Conservation (phyloP, 2,329 filamentous ascomycete genomes). For the Neonectria coccinea region DNA sequence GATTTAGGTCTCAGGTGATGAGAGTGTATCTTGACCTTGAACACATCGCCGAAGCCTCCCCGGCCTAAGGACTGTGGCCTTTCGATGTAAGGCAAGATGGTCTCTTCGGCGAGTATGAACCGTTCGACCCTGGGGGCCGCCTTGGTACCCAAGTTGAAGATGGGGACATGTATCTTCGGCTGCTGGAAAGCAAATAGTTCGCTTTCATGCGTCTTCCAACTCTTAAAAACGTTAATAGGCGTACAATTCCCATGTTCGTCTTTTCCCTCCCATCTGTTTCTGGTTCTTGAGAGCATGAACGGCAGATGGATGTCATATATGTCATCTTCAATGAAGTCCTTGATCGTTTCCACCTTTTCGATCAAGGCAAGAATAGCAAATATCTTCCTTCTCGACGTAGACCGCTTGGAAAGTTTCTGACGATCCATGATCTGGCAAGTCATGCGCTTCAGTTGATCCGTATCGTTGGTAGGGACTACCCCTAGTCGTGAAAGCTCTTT, state of each 20-base stretch:
- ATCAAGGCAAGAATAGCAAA: not conserved
- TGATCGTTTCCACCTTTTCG: not conserved
- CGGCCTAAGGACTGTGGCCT: not conserved
- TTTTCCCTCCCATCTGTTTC: not conserved
- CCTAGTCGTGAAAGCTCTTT: not conserved
- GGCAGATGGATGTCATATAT: slow-evolving; percentile 20
- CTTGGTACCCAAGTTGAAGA: not conserved
- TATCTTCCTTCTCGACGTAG: not conserved
- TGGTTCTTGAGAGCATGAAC: slow-evolving; percentile 1
- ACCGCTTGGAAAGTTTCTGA: not conserved
- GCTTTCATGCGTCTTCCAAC: not conserved
- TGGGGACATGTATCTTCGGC: not conserved
- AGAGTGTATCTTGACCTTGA: not conserved
- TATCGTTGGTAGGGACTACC: not conserved
- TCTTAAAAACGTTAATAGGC: not conserved
- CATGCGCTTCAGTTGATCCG: not conserved
- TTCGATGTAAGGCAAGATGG: not conserved
- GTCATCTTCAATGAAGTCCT: slow-evolving; percentile 9
- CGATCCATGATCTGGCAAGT: not conserved
- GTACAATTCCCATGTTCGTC: not conserved
- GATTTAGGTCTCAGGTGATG: not conserved
- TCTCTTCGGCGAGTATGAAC: not conserved
- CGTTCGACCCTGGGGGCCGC: not conserved
- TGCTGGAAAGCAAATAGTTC: not conserved
- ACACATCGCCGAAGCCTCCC: not conserved